Percentiles rank a stretch among this genome's conserved stretches.
phyloP scores from a whole-genome alignment of 768 basidiomycete species.

The Pleurotus sapidus region DNA sequence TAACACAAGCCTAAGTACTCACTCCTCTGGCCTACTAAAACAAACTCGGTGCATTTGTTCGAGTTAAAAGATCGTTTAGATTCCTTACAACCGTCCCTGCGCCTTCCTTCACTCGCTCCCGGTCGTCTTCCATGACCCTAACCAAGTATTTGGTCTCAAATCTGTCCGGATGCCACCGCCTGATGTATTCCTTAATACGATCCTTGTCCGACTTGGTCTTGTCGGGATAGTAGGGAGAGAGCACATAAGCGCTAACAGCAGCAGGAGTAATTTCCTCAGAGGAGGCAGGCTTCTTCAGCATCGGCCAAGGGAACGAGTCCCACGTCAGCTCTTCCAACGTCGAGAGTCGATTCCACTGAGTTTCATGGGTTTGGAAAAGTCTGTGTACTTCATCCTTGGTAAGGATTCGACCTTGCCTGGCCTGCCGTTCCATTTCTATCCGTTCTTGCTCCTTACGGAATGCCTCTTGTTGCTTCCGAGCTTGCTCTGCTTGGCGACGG shows the following conservation, averaged over 20 bases:
- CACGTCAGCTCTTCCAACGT: constrained; percentile 46
- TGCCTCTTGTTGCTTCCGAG: constrained; percentile 62
- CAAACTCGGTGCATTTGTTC: constrained; percentile 37
- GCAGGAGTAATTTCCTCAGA: constrained; percentile 61
- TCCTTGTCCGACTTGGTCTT: constrained; percentile 58
- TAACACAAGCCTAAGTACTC: constrained; percentile 1
- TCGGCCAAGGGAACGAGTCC: constrained; percentile 75
- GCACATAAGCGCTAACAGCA: constrained; percentile 60
- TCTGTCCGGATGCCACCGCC: constrained; percentile 80
- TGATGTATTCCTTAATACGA: constrained; percentile 71
- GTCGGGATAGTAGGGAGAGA: constrained; percentile 55
- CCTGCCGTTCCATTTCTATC: constrained; percentile 50
- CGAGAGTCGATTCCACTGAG: constrained; percentile 52
- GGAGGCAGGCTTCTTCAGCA: constrained; percentile 50
- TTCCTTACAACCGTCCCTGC: constrained; percentile 69
- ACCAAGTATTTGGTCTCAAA: constrained; percentile 69
- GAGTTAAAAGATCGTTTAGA: constrained; percentile 68
- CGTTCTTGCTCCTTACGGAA: constrained; percentile 70
- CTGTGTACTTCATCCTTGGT: constrained; percentile 55
- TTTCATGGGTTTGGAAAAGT: constrained; percentile 60
- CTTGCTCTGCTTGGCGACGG: constrained; percentile 61
- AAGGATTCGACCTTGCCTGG: constrained; percentile 49
- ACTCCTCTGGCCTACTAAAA: constrained; percentile 24
- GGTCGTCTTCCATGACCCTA: constrained; percentile 61
- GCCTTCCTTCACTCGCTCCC: constrained; percentile 67